Evolutionary conservation across 371 early-diverging fungal genomes (phyloP).

Genomic region (Fennellomyces sp.): DNA sequence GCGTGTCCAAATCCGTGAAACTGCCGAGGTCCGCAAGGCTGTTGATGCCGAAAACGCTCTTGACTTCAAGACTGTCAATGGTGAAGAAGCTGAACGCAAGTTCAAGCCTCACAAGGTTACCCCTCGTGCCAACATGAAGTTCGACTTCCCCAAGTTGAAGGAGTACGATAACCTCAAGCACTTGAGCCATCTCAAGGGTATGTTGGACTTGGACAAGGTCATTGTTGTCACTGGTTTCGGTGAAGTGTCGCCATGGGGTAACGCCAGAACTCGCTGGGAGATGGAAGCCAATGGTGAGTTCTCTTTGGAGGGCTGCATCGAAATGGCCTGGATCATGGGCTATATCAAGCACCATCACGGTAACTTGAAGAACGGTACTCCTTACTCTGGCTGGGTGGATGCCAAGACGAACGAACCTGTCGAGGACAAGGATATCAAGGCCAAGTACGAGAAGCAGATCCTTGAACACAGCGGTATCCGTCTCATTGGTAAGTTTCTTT

Average conservation of each 20-base stretch:
- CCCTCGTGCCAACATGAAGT: slow-evolving; percentile 94
- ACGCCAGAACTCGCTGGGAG: slow-evolving; percentile 96
- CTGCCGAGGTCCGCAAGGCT: slow-evolving; percentile 87
- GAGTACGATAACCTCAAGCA: slow-evolving; percentile 68
- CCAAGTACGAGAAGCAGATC: slow-evolving; percentile 92
- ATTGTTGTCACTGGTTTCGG: slow-evolving; percentile 94
- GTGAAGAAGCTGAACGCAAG: slow-evolving; percentile 74
- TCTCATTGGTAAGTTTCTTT: slow-evolving; percentile 68
- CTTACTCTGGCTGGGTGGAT: slow-evolving; percentile 96
- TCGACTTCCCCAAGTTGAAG: slow-evolving; percentile 84
- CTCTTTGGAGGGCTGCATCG: slow-evolving; percentile 95
- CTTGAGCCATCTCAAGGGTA: slow-evolving; percentile 79
- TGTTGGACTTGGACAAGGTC: slow-evolving; percentile 91
- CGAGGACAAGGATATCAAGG: slow-evolving; percentile 89
- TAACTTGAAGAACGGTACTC: slow-evolving; percentile 77
- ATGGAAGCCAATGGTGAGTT: slow-evolving; percentile 95
- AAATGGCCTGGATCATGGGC: slow-evolving; percentile 98
- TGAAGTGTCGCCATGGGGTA: slow-evolving; percentile 96
- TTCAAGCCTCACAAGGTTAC: slow-evolving; percentile 78
- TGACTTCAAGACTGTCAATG: slow-evolving; percentile 80
- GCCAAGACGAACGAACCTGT: slow-evolving; percentile 90
- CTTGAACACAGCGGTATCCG: slow-evolving; percentile 95
- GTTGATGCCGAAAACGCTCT: slow-evolving; percentile 77
- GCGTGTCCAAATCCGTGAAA: slow-evolving; percentile 79
- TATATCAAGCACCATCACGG: slow-evolving; percentile 91